Evolutionary conservation across 352 stramenopile genomes (phyloP).

Genomic region (Phytophthora brassicae): DNA sequence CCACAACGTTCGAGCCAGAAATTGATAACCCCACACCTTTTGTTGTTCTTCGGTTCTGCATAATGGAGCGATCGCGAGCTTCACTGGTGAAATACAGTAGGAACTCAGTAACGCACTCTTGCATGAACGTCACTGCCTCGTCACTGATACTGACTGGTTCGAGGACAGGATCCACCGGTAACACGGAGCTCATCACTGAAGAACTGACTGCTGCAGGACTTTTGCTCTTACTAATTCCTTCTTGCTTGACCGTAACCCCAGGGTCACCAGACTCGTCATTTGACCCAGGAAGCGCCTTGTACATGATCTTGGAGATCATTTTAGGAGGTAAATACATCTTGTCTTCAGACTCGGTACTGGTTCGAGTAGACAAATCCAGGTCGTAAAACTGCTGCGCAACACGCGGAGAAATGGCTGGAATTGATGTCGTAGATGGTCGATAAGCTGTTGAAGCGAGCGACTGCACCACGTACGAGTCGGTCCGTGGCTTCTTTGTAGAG

Average conservation of each 20-base stretch:
- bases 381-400: constrained; percentile 73
- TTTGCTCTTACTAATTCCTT: constrained; percentile 4
- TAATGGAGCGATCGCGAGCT: constrained; percentile 58
- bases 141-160: constrained; percentile 73
- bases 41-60: constrained; percentile 57
- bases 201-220: background rate
- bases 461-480: background rate
- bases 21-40: constrained; percentile 56
- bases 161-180: too few species aligned
- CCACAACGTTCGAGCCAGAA: constrained; percentile 58
- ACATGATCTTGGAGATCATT: constrained; percentile 77
- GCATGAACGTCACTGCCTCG: constrained; percentile 76
- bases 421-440: constrained; percentile 8
- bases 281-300: constrained; percentile 39
- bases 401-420: constrained; percentile 48
- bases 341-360: constrained; percentile 64
- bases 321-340: constrained; percentile 79
- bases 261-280: background rate
- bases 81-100: constrained; percentile 83
- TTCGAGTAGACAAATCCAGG: constrained; percentile 56
- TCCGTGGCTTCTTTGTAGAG: constrained; percentile 29
- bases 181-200: background rate
- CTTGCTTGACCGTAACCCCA: constrained; percentile 5
- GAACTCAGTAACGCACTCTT: constrained; percentile 87
- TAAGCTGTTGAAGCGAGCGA: background rate